Percentiles rank a stretch among this genome's conserved stretches.
Evolutionary conservation across 352 stramenopile species (phyloP).

Genomic region (Phytophthora syringae): DNA sequence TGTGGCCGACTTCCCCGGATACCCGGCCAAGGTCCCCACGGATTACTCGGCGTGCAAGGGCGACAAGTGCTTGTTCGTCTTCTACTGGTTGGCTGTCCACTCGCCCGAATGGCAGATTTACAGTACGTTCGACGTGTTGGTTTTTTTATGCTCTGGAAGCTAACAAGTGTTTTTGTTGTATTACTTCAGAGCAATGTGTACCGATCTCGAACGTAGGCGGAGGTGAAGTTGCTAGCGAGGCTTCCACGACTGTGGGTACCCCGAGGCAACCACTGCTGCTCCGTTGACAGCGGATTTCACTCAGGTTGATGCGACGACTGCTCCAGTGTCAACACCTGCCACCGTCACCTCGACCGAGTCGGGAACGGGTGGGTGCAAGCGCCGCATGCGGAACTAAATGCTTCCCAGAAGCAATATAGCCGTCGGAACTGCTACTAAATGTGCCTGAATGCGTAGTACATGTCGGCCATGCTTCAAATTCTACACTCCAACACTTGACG

Average conservation of each 20-base stretch:
- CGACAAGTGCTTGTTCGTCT: constrained; percentile 56
- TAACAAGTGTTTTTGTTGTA: neutral
- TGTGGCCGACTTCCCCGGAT: constrained; percentile 34
- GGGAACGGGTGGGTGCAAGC: constrained; percentile 16
- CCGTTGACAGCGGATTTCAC: constrained; percentile 17
- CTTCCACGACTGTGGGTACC: constrained; percentile 2
- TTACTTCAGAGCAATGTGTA: constrained; percentile 34
- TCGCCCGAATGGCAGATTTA: constrained; percentile 62
- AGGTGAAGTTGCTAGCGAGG: neutral
- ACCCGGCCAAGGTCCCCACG: constrained; percentile 57
- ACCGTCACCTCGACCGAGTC: constrained; percentile 1
- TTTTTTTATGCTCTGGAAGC: constrained; percentile 3
- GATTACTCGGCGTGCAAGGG: constrained; percentile 58
- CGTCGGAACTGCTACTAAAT: neutral
- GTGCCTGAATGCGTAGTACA: neutral
- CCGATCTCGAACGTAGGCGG: constrained; percentile 13
- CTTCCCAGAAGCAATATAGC: neutral
- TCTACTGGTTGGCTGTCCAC: constrained; percentile 71
- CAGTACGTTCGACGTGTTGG: too few species aligned
- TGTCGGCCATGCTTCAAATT: neutral
- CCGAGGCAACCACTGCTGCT: constrained; percentile 11
- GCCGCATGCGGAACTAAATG: constrained; percentile 21
- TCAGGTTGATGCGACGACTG: constrained; percentile 8
- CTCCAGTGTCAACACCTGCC: neutral
- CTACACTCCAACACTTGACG: too few species aligned